phyloP scores from a whole-genome alignment of 1,284 basidiomycete species.

The Leccinum pachyderme region DNA sequence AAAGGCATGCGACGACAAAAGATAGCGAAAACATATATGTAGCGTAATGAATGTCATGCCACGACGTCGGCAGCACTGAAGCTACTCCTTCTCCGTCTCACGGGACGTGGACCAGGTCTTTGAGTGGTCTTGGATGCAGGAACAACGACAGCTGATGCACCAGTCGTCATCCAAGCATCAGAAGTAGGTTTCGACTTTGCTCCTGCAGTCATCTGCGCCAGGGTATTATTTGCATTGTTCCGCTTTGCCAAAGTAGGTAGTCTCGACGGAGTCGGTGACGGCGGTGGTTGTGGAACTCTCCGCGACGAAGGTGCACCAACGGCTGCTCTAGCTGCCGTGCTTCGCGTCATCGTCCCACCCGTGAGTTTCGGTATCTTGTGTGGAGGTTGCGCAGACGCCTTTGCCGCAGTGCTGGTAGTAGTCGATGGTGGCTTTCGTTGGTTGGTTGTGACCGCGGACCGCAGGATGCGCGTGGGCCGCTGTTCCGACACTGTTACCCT shows the following conservation, averaged over 20 bases:
- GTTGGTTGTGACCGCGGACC: conserved; percentile 54
- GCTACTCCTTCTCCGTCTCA: conserved; percentile 74
- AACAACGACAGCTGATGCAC: conserved; percentile 64
- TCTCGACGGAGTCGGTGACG: conserved; percentile 68
- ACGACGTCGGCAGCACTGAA: conserved; percentile 81
- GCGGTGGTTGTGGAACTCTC: conserved; percentile 40
- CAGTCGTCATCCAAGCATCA: conserved; percentile 73
- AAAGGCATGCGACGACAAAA: conserved; percentile 8
- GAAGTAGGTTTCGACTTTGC: conserved; percentile 36
- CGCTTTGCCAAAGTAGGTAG: conserved; percentile 69
- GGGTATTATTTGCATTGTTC: conserved; percentile 46
- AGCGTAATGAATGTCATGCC: conserved; percentile 41
- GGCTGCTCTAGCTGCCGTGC: conserved; percentile 33
- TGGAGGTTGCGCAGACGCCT: conserved; percentile 46
- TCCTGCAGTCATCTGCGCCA: conserved; percentile 49
- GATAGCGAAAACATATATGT: conserved; percentile 13
- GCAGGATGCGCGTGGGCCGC: conserved; percentile 66
- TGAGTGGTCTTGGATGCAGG: conserved; percentile 61
- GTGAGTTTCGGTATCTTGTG: conserved; percentile 78
- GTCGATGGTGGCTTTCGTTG: conserved; percentile 37
- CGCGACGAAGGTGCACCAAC: conserved; percentile 42
- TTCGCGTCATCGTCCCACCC: conserved; percentile 46
- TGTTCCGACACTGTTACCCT: conserved; percentile 63
- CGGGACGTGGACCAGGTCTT: conserved; percentile 65
- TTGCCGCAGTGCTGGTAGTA: conserved; percentile 39